Evolutionary conservation across 805 yeast genomes (phyloP).

Genomic region (Yarrowia sp.): DNA sequence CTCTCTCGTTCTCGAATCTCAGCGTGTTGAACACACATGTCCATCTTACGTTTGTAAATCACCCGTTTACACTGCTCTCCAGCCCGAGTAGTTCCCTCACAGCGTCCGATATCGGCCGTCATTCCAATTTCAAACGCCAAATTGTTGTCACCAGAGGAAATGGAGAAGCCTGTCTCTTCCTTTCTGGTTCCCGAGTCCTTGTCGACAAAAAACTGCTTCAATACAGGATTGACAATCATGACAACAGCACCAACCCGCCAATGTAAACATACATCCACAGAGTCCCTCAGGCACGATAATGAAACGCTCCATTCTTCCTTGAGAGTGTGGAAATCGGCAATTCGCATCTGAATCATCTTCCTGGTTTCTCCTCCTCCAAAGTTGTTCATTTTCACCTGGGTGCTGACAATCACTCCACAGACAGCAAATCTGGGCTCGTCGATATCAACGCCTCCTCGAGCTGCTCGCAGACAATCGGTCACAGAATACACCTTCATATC

Average conservation of each 20-base stretch:
- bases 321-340: not conserved
- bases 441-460: not conserved
- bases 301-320: slow-evolving; percentile 2
- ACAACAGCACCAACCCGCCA: not conserved
- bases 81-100: not conserved
- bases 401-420: not conserved
- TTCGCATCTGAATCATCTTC: not conserved
- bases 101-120: not conserved
- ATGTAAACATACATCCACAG: not conserved
- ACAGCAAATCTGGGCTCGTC: not conserved
- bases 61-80: not conserved
- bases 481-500: not conserved
- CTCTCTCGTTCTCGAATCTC: not conserved
- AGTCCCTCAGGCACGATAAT: not conserved
- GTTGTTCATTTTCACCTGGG: not conserved
- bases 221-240: not conserved
- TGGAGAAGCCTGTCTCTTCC: not conserved
- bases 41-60: not conserved
- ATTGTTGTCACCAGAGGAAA: not conserved
- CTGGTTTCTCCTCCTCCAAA: not conserved
- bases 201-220: not conserved
- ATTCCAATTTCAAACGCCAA: slow-evolving; percentile 3
- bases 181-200: not conserved
- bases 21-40: slow-evolving; percentile 3
- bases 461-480: not conserved